phyloP scores from a whole-genome alignment of 495 filamentous ascomycete genomes.

The Trypethelium eluteriae region DNA sequence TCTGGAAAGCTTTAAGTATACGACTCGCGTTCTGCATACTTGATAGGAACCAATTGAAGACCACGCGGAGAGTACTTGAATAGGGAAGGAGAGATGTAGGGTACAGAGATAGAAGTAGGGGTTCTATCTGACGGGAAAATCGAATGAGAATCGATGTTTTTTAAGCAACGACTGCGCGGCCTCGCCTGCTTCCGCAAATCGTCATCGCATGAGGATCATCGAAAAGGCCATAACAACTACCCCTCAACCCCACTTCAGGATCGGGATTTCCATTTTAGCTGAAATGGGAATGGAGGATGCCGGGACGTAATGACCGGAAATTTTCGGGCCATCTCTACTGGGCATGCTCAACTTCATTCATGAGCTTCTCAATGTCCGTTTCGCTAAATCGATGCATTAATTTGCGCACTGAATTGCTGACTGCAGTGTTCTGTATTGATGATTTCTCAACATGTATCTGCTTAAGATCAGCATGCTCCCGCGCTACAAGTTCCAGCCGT shows the following conservation, averaged over 20 bases:
- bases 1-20: slow-evolving; percentile 51
- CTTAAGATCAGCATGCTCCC: slow-evolving; percentile 19
- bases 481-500: neutral
- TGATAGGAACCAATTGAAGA: neutral
- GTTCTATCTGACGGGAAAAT: neutral
- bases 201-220: too few species aligned
- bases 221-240: too few species aligned
- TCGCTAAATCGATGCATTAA: slow-evolving; percentile 77
- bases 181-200: too few species aligned
- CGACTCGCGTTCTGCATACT: slow-evolving; percentile 60
- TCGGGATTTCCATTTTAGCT: neutral
- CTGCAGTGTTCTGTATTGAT: slow-evolving; percentile 28
- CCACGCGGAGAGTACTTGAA: neutral
- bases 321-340: neutral
- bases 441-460: slow-evolving; percentile 57
- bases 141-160: neutral
- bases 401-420: slow-evolving; percentile 56
- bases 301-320: neutral
- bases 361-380: slow-evolving; percentile 59
- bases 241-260: neutral
- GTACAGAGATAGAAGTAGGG: neutral
- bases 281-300: neutral
- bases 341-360: slow-evolving; percentile 47
- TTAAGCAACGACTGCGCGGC: neutral
- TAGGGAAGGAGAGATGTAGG: neutral